Evolutionary conservation across 2,329 filamentous ascomycete genomes (phyloP).

Genomic region (Fusarium mangiferae): DNA sequence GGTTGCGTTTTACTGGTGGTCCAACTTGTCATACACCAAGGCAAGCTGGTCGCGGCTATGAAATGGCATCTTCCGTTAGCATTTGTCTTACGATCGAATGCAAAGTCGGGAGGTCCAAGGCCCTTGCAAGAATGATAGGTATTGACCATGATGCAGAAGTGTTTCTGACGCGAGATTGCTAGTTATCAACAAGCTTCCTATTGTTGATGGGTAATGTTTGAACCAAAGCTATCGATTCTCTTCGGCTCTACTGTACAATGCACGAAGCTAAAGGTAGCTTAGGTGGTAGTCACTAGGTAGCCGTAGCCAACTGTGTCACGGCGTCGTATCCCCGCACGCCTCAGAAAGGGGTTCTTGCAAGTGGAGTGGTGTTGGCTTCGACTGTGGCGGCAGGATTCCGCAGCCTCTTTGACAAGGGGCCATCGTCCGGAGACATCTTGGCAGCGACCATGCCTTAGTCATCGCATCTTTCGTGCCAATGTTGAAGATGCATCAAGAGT

Average conservation of each 20-base stretch:
- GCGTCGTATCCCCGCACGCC: slow-evolving; percentile 27
- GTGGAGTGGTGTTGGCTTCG: slow-evolving; percentile 30
- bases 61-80: slow-evolving; percentile 19
- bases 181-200: slow-evolving; percentile 10
- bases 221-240: slow-evolving; percentile 35
- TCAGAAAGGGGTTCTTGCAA: slow-evolving; percentile 43
- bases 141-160: not conserved
- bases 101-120: not conserved
- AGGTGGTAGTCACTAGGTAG: not conserved
- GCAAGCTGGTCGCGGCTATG: not conserved
- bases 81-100: slow-evolving; percentile 3
- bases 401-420: slow-evolving; percentile 41
- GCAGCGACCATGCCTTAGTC: not conserved
- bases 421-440: slow-evolving; percentile 4
- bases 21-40: slow-evolving; percentile 18
- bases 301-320: slow-evolving; percentile 23
- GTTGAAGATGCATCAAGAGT: not conserved
- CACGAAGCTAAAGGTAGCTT: slow-evolving; percentile 13
- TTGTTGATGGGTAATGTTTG: slow-evolving; percentile 26
- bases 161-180: slow-evolving; percentile 8
- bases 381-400: slow-evolving; percentile 45
- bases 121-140: not conserved
- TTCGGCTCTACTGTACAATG: slow-evolving; percentile 18
- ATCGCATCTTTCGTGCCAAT: not conserved
- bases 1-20: slow-evolving; percentile 20